Evolutionary conservation across 306 rosid genomes (phyloP).

Genomic region (Inga leiocalycina): DNA sequence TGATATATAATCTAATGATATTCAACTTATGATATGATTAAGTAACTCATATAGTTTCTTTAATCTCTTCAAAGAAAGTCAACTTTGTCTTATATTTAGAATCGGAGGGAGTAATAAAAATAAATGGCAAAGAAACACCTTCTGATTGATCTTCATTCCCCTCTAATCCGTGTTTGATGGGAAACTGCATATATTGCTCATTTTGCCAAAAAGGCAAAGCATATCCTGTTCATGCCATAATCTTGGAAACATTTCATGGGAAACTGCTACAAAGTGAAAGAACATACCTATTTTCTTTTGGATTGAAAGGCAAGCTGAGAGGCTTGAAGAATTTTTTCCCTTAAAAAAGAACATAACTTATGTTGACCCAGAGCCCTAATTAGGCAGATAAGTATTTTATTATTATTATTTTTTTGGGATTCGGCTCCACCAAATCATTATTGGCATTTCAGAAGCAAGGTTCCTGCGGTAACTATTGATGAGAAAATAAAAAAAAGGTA

Average conservation of each 20-base stretch:
- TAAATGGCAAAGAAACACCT: not conserved
- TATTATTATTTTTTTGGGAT: not conserved
- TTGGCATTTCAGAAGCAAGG: not conserved
- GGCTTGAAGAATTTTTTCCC: no score
- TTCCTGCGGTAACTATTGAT: not conserved
- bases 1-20: no score
- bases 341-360: not conserved
- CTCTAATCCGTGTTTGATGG: not conserved
- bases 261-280: not conserved
- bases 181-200: not conserved
- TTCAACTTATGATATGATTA: no score
- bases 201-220: not conserved
- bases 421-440: not conserved
- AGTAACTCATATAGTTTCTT: no score
- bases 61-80: no score
- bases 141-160: not conserved
- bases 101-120: not conserved
- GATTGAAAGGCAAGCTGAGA: not conserved
- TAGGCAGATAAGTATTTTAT: not conserved
- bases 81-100: no score
- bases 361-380: not conserved
- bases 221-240: not conserved
- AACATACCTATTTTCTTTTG: not conserved
- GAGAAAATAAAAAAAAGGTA: not conserved
- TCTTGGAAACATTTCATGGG: not conserved